Evolutionary conservation across 129 eudicot genomes (phyloP), one percentile per base, ranked within the genome.

Genomic region (Tanacetum coccineum): DNA sequence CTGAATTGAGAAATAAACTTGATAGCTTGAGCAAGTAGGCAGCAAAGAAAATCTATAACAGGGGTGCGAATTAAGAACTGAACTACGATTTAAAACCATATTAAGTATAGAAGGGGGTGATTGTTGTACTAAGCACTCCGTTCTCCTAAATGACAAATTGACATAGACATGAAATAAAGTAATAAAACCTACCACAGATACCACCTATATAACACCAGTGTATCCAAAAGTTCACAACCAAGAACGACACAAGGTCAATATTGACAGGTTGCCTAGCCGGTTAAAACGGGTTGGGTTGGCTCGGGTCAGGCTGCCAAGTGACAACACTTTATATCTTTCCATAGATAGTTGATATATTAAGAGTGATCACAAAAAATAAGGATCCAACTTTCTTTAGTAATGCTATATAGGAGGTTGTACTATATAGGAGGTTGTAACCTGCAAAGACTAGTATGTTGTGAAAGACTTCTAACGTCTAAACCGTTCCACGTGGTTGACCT

Each of bases 401-500:
- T n/a, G n/a, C n/a, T n/a, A n/a, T n/a, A n/a, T n/a, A n/a, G n/a
- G n/a, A n/a, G n/a, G n/a, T n/a, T n/a, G n/a, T n/a, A n/a, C n/a
- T n/a, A n/a, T n/a, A 21, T 22, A 56, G 65, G 46, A 44, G 18
- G 66, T 46, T 32, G 39, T 32, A 32, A 5, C 39, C 1, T 44
- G 63, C 22, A 14, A 42, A 44, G 47, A 70, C 74, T 70, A n/a
- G 28, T 28, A 30, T 4, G 17, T 22, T 52, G 13, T 45, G 54
- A 13, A 21, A n/a, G 42, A 64, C 59, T 50, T 26, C 52, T 10
- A 47, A 49, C 8, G 19, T 49, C 49, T 15, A 17, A 67, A 32
- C 51, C 25, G 13, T 58, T 42, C 4, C 5, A 55, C 65, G 26
- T 58, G 58, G 9, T 5, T 70, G 58, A 70, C 57, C 74, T 28